Evolutionary conservation across 1,139 yeast species (phyloP).

Genomic region (Hemisphaericaspora xylanilytica): DNA sequence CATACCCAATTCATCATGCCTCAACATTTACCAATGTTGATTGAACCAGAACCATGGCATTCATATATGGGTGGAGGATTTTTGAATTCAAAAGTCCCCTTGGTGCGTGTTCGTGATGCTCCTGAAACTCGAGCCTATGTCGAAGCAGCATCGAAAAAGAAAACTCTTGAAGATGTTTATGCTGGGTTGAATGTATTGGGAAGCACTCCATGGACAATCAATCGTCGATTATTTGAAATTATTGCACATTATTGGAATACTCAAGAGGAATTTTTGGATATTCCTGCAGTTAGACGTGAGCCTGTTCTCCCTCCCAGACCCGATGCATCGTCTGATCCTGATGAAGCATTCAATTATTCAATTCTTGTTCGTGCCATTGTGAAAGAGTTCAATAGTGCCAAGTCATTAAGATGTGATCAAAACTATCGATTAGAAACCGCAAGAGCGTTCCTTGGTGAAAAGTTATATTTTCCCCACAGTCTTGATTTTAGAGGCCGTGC

Average conservation of each 20-base stretch:
- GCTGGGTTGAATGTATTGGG: conserved; percentile 89
- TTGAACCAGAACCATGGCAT: conserved; percentile 85
- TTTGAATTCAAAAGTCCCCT: conserved; percentile 55
- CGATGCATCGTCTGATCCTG: conserved; percentile 72
- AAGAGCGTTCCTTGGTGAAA: conserved; percentile 85
- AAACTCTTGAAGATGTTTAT: conserved; percentile 63
- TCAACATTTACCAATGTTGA: conserved; percentile 89
- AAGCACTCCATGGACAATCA: conserved; percentile 89
- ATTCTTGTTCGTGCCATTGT: conserved; percentile 55
- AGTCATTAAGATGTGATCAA: conserved; percentile 90
- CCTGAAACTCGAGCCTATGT: conserved; percentile 90
- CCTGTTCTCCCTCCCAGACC: conserved; percentile 66
- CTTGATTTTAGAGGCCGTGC: conserved; percentile 96
- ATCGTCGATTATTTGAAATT: conserved; percentile 64
- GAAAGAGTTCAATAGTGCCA: conserved; percentile 60
- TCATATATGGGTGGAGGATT: conserved; percentile 83
- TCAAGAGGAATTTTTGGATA: conserved; percentile 75
- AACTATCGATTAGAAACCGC: conserved; percentile 95
- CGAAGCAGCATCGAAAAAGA: conserved; percentile 74
- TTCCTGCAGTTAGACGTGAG: conserved; percentile 62
- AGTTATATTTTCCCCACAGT: conserved; percentile 90
- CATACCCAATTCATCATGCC: conserved; percentile 74
- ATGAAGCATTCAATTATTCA: conserved; percentile 65
- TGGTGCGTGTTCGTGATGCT: conserved; percentile 79
- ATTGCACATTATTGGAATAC: conserved; percentile 83